phyloP scores from a whole-genome alignment of 768 basidiomycete species.

The Dentipellis fragilis region DNA sequence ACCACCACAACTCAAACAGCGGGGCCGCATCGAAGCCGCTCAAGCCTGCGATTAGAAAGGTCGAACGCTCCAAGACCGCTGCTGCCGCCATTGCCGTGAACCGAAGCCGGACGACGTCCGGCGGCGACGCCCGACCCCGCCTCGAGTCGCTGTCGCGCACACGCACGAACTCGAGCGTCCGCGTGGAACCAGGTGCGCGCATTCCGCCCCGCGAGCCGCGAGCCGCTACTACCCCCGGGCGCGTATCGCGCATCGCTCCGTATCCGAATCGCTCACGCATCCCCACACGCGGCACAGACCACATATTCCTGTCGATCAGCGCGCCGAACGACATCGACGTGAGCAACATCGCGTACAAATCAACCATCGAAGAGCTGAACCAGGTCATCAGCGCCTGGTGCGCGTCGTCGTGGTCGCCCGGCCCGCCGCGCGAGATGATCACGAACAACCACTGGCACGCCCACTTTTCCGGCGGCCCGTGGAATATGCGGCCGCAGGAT shows the following conservation, averaged over 20 bases:
- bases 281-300: conserved; percentile 35
- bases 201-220: not conserved
- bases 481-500: conserved; percentile 49
- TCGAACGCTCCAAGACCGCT: conserved; percentile 11
- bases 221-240: not conserved
- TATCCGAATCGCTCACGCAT: not conserved
- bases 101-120: conserved; percentile 35
- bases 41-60: conserved; percentile 52
- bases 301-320: conserved; percentile 63
- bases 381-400: conserved; percentile 30
- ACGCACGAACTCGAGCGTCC: conserved; percentile 24
- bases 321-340: conserved; percentile 52
- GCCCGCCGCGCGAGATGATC: conserved; percentile 38
- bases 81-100: conserved; percentile 16
- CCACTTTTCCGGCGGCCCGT: conserved; percentile 58
- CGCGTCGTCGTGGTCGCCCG: conserved; percentile 54
- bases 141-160: conserved; percentile 22
- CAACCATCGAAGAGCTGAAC: conserved; percentile 49
- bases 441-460: conserved; percentile 45
- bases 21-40: conserved; percentile 23
- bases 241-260: too few relatives aligned
- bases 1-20: not conserved
- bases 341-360: conserved; percentile 35
- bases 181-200: conserved; percentile 18
- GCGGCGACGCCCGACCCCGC: conserved; percentile 17